Conservation (phyloP, 306 rosid species). For the Quercus rubra region DNA sequence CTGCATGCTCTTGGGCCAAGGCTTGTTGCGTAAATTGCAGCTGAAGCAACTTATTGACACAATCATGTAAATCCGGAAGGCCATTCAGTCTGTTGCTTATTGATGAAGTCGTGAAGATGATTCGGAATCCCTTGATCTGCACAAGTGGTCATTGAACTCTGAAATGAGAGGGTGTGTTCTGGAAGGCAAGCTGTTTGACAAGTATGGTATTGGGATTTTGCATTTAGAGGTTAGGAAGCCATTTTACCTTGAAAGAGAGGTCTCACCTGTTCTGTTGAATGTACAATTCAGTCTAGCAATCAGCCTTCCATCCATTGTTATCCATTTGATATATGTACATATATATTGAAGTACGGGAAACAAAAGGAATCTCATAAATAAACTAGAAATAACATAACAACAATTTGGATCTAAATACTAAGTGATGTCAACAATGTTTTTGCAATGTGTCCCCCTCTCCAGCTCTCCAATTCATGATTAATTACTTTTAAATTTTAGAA, state of each 20-base stretch:
- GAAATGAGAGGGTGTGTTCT: not conserved
- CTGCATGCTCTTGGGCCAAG: conserved; percentile 11
- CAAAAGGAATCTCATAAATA: not conserved
- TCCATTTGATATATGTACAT: not conserved
- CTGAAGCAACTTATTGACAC: conserved; percentile 26
- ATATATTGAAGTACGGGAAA: not conserved
- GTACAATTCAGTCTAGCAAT: too few species aligned
- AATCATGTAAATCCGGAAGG: conserved; percentile 27
- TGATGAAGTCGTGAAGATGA: conserved; percentile 9
- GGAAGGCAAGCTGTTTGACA: not conserved
- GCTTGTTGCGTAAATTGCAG: conserved; percentile 28
- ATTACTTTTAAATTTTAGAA: too few species aligned
- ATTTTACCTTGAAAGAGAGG: too few species aligned
- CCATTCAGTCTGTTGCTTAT: conserved; percentile 20
- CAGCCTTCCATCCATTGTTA: not conserved
- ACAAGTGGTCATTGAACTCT: conserved; percentile 3
- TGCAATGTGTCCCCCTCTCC: conserved; percentile 17
- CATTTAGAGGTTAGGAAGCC: not conserved
- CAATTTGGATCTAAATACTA: conserved; percentile 3
- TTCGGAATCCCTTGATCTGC: conserved; percentile 19
- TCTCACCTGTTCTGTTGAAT: too few species aligned
- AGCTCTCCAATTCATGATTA: not conserved
- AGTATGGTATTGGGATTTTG: not conserved
- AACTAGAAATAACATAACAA: conserved; percentile 1
- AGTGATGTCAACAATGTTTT: conserved; percentile 7